Percentiles rank a stretch among this genome's conserved stretches.
Conservation (phyloP, 345 rosid genomes). For the Hibiscus trionum region DNA sequence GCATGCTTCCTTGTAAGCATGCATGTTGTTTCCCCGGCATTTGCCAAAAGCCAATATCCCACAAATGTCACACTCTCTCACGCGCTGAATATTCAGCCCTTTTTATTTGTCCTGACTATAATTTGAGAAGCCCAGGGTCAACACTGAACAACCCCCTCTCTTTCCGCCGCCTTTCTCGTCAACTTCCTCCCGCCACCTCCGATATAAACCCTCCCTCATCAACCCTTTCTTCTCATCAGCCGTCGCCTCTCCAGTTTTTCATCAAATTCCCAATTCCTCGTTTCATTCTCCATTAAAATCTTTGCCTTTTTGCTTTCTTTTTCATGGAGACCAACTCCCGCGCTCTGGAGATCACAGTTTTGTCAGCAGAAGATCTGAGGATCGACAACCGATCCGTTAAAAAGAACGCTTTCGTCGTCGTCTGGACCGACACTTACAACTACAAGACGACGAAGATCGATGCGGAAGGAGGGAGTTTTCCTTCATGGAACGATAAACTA, state of each 20-base stretch:
- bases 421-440: conserved; percentile 20
- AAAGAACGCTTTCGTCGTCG: conserved; percentile 28
- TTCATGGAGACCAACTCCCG: conserved; percentile 13
- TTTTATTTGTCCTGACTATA: neutral
- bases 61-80: neutral
- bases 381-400: conserved; percentile 33
- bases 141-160: neutral
- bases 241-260: neutral
- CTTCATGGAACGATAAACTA: conserved; percentile 52
- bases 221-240: neutral
- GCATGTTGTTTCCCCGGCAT: neutral
- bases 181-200: neutral
- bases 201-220: neutral
- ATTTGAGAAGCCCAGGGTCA: neutral
- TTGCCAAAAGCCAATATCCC: neutral
- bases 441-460: conserved; percentile 15
- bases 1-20: neutral
- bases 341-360: conserved; percentile 38
- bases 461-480: conserved; percentile 34
- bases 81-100: neutral
- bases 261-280: neutral
- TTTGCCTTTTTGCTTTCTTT: neutral
- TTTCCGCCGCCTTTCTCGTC: conserved; percentile 6
- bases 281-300: neutral
- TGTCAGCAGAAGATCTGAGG: conserved; percentile 53